These are phyloP conservation scores for Ulmus americana DNA, from an alignment of 331 rosid species.

Conservation along the genomic window DNA sequence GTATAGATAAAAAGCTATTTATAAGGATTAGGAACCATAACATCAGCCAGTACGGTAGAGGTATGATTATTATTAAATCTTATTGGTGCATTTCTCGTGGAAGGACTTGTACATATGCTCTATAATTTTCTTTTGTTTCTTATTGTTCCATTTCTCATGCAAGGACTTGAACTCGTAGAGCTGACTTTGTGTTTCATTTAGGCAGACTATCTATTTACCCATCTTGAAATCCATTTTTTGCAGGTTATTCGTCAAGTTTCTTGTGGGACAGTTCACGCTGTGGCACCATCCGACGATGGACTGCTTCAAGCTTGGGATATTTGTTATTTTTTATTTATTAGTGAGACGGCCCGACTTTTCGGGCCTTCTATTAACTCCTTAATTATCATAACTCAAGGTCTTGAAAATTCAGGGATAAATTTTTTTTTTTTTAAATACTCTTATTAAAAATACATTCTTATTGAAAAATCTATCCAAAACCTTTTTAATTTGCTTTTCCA, in stretches of 20 bases:
- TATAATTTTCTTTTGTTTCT: too few species aligned
- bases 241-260: slow-evolving; percentile 81
- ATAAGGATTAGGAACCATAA: background rate
- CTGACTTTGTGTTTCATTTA: too few species aligned
- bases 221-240: background rate
- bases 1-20: background rate
- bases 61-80: background rate
- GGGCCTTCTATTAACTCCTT: too few species aligned
- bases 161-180: too few species aligned
- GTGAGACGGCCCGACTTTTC: too few species aligned
- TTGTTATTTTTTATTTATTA: slow-evolving; percentile 17
- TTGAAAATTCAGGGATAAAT: too few species aligned
- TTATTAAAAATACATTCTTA: too few species aligned
- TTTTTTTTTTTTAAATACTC: too few species aligned
- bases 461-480: too few species aligned
- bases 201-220: background rate
- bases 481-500: too few species aligned
- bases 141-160: background rate
- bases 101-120: background rate
- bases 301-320: slow-evolving; percentile 89
- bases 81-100: background rate
- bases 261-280: slow-evolving; percentile 85
- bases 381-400: too few species aligned
- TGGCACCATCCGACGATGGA: slow-evolving; percentile 84
- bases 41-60: background rate